Evolutionary conservation across 73 alveolate genomes (phyloP).

Genomic region (Paramecium pentaurelia): DNA sequence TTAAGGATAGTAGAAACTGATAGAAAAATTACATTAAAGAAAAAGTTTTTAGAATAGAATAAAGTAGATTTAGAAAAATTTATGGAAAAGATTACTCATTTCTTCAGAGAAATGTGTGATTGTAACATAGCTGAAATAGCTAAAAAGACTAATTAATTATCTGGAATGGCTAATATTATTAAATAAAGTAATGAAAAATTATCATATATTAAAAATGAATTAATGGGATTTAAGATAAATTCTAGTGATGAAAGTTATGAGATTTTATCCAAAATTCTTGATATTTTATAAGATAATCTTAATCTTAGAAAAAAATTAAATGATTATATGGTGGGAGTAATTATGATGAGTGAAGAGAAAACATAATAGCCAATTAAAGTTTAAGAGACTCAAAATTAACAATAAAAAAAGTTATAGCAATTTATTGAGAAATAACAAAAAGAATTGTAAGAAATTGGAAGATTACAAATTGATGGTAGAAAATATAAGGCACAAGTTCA

Average conservation of each 20-base stretch:
- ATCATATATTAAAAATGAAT: neutral
- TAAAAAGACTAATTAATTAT: neutral
- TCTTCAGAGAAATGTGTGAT: neutral
- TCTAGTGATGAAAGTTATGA: slow-evolving; percentile 29
- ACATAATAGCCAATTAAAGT: neutral
- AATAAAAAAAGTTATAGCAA: neutral
- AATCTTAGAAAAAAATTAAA: slow-evolving; percentile 3
- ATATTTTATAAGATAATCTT: neutral
- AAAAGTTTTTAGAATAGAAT: neutral
- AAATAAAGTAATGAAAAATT: slow-evolving; percentile 18
- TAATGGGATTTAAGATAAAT: neutral
- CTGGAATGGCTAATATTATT: neutral
- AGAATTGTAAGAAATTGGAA: neutral
- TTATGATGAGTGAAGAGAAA: neutral
- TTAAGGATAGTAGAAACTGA: neutral
- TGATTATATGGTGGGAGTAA: slow-evolving; percentile 7
- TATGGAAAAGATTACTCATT: slow-evolving; percentile 33
- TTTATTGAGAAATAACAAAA: neutral
- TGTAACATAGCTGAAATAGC: slow-evolving; percentile 14
- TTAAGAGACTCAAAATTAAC: neutral
- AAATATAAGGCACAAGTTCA: neutral
- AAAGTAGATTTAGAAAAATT: slow-evolving; percentile 31
- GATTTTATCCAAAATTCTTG: neutral
- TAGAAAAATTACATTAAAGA: neutral
- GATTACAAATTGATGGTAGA: neutral